phyloP scores from a whole-genome alignment of 495 filamentous ascomycete genomes.

The Podospora bellae-mahoneyi region DNA sequence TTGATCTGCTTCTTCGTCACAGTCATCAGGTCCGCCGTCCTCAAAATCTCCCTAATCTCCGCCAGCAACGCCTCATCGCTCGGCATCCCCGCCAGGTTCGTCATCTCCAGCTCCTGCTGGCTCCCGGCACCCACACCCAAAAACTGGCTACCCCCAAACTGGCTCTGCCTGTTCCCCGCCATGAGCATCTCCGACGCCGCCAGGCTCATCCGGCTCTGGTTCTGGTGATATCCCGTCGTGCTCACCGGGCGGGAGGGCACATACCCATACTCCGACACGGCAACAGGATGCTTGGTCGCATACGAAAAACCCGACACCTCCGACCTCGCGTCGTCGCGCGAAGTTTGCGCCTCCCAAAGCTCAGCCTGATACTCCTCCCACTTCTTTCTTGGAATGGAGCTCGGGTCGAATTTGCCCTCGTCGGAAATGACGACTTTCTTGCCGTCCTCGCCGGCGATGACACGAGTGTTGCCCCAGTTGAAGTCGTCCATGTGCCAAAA shows the following conservation, averaged over 20 bases:
- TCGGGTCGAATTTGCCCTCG: conserved; percentile 96
- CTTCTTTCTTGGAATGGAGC: conserved; percentile 89
- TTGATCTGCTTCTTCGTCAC: conserved; percentile 99
- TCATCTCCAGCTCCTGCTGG: conserved; percentile 64
- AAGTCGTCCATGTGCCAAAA: conserved; percentile 99
- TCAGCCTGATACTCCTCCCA: conserved; percentile 99
- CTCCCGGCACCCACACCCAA: conserved; percentile 38
- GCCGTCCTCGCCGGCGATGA: conserved; percentile 95
- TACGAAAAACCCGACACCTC: conserved; percentile 90
- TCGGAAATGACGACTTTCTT: conserved; percentile 91
- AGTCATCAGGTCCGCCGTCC: conserved; percentile 90
- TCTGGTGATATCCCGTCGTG: conserved; percentile 55
- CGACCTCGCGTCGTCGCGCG: conserved; percentile 74
- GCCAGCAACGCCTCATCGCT: conserved; percentile 85
- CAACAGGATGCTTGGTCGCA: conserved; percentile 66
- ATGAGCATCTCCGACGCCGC: conserved; percentile 67
- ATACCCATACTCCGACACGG: conserved; percentile 58
- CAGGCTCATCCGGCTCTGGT: conserved; percentile 64
- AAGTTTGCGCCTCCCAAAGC: conserved; percentile 89
- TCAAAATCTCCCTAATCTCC: conserved; percentile 90
- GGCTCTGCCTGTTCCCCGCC: conserved; percentile 38
- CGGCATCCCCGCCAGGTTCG: conserved; percentile 65
- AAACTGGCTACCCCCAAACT: conserved; percentile 49
- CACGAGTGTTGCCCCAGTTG: conserved; percentile 93
- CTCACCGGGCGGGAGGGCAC: conserved; percentile 67